Evolutionary conservation across 805 yeast species (phyloP).

Genomic region (Suhomyces emberorum): DNA sequence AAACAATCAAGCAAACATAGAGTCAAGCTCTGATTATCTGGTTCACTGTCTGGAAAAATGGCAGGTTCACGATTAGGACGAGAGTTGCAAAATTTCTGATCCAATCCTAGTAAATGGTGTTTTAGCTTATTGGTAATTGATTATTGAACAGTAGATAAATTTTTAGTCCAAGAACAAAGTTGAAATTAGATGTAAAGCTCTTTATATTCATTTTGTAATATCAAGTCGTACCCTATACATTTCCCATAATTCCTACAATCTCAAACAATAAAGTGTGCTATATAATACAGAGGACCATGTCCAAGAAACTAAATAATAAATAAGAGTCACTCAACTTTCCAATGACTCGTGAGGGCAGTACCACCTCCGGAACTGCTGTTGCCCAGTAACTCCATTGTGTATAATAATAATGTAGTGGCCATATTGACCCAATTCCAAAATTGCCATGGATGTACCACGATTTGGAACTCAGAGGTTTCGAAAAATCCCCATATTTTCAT

Average conservation of each 20-base stretch:
- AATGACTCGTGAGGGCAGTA: constrained; percentile 41
- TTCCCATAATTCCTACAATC: background rate
- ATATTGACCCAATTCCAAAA: constrained; percentile 98
- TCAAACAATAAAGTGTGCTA: too few relatives aligned
- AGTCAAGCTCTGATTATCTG: constrained; percentile 75
- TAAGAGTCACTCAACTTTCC: constrained; percentile 35
- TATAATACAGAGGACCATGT: constrained; percentile 1
- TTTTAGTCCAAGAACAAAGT: too few relatives aligned
- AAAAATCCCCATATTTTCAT: constrained; percentile 58
- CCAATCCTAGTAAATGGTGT: background rate
- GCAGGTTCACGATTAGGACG: constrained; percentile 52
- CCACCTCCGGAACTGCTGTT: constrained; percentile 25
- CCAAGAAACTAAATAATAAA: constrained; percentile 2
- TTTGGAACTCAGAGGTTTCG: constrained; percentile 21
- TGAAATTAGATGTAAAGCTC: too few relatives aligned
- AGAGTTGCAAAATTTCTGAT: constrained; percentile 52
- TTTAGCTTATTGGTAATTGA: too few relatives aligned
- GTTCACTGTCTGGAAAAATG: constrained; percentile 47
- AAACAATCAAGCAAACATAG: constrained; percentile 76
- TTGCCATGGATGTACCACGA: constrained; percentile 72
- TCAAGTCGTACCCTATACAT: too few relatives aligned
- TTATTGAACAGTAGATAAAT: too few relatives aligned
- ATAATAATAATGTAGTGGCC: constrained; percentile 72
- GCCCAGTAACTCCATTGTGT: constrained; percentile 69
- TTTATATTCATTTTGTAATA: too few relatives aligned